A percentile compares a stretch with the other conserved stretches of the same genome.
Conservation (phyloP, 345 rosid genomes). For the Tarenaya hassleriana region DNA sequence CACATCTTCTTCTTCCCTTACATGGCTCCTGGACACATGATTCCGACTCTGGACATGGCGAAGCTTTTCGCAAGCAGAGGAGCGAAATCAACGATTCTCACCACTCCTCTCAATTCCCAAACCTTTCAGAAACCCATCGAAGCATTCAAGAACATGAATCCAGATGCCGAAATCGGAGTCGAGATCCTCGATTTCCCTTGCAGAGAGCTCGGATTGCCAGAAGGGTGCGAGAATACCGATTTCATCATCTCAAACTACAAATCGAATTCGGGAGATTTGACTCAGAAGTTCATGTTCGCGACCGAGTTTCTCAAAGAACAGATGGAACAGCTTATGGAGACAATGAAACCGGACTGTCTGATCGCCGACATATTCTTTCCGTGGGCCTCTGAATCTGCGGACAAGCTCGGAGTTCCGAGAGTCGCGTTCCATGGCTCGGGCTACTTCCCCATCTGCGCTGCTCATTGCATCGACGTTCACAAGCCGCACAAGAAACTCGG, state of each 20-base stretch:
- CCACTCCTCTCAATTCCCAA: conserved; percentile 29
- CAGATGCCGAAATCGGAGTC: conserved; percentile 8
- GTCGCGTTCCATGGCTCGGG: conserved; percentile 31
- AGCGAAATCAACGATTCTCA: conserved; percentile 29
- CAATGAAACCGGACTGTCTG: conserved; percentile 32
- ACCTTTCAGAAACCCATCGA: conserved; percentile 15
- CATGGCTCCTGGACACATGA: conserved; percentile 32
- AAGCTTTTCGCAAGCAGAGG: conserved; percentile 30
- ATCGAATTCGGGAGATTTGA: conserved; percentile 9
- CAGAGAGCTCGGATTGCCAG: conserved; percentile 14
- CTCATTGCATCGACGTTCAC: conserved; percentile 24
- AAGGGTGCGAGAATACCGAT: conserved; percentile 15
- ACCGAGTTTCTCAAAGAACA: conserved; percentile 36
- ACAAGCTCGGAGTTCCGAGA: conserved; percentile 23
- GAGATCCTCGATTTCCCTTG: conserved; percentile 15
- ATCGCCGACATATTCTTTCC: conserved; percentile 33
- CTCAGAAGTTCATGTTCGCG: conserved; percentile 29
- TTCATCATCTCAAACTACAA: not conserved
- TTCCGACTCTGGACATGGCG: conserved; percentile 38
- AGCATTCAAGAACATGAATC: conserved; percentile 14
- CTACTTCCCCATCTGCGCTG: conserved; percentile 21
- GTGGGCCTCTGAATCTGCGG: conserved; percentile 25
- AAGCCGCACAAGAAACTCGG: conserved; percentile 29
- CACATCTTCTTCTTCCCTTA: conserved; percentile 37
- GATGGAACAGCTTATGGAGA: conserved; percentile 34